Conservation (phyloP, 164 flowering plant genomes). For the Santalum album region DNA sequence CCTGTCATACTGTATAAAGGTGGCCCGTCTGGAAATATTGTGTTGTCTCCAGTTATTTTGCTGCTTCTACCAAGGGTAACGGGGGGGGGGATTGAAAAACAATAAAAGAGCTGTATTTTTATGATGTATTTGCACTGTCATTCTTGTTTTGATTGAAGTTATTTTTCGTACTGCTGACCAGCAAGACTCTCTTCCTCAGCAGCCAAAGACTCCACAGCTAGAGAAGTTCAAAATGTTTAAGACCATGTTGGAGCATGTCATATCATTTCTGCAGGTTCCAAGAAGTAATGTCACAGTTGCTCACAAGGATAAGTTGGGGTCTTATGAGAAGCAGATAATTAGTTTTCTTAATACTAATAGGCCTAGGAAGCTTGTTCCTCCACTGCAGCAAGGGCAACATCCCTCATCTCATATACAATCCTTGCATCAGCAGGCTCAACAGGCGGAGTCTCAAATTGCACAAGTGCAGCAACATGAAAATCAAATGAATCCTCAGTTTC, state of each 20-base stretch:
- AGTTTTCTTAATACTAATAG: conserved; percentile 33
- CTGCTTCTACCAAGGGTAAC: too few species aligned
- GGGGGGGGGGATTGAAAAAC: too few species aligned
- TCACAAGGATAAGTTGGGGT: conserved; percentile 52
- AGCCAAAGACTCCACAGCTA: conserved; percentile 31
- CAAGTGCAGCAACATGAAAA: conserved; percentile 61
- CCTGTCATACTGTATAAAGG: too few species aligned
- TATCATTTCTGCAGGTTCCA: conserved; percentile 39
- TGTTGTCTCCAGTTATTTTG: too few species aligned
- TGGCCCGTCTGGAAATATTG: too few species aligned
- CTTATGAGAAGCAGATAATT: conserved; percentile 61
- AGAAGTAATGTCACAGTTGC: conserved; percentile 30
- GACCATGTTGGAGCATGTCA: conserved; percentile 45
- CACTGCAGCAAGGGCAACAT: conserved; percentile 45
- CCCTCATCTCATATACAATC: conserved; percentile 29
- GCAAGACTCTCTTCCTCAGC: conserved; percentile 62
- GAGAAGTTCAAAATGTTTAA: conserved; percentile 48
- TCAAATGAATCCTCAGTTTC: conserved; percentile 65
- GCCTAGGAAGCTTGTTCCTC: conserved; percentile 39
- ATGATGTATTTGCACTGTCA: too few species aligned
- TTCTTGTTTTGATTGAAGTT: too few species aligned
- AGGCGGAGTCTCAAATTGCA: conserved; percentile 41
- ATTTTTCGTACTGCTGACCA: conserved; percentile 20
- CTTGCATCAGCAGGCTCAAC: conserved; percentile 47
- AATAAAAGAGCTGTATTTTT: too few species aligned